Base-by-base conservation (phyloP, 2,329 filamentous ascomycete genomes). In the Nigrospora osmanthi region DNA sequence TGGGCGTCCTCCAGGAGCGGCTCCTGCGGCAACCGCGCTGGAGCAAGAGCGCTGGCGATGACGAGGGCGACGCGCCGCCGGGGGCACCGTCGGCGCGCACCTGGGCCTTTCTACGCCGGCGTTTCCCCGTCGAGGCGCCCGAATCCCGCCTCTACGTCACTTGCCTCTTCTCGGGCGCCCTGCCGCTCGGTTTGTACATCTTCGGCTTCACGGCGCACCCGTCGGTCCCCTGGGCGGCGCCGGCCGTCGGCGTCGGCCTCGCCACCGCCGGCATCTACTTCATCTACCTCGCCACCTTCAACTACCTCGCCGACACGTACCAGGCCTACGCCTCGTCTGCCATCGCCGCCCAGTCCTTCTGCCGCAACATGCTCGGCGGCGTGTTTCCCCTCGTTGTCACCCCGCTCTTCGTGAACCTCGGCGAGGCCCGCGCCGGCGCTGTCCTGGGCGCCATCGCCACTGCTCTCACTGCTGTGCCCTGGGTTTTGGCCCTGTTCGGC, bases 301-400 rank as follows among this genome's bases (percentile, higher is more conserved):
- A 96, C 60, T 96, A 95, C 55, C 74, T 96, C 2, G 89, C 89
- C 16, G 90, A 96, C 59, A 84, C 83, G 1, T 96, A 95, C 62
- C 85, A 89, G 58, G 73, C 78, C 3, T 95, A 91, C 56, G 88
- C 90, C 0, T 89, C 83, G 35, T 93, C 87, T 1, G 89, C 90
- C 0, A 69, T 95, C 6, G 90, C 90, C 0, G 88, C 89, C 1
- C 89, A 95, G 67, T 85, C 80, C 14, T 94, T 87, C 60, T 91
- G 87, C 55, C 79, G 90, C 11, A 96, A 95, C 59, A 70, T 95
- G 2, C 68, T 95, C 0, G 89, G 84, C 10, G 90, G 89, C 2
- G 65, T 81, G 0, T 95, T 96, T 51, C 89, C 89, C 0, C 70
- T 95, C 1, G 77, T 94, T 13, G 88, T 87, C 0, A 69, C 71